Evolutionary conservation across 2,329 filamentous ascomycete species (phyloP).

Genomic region (Ophiostoma sp.): DNA sequence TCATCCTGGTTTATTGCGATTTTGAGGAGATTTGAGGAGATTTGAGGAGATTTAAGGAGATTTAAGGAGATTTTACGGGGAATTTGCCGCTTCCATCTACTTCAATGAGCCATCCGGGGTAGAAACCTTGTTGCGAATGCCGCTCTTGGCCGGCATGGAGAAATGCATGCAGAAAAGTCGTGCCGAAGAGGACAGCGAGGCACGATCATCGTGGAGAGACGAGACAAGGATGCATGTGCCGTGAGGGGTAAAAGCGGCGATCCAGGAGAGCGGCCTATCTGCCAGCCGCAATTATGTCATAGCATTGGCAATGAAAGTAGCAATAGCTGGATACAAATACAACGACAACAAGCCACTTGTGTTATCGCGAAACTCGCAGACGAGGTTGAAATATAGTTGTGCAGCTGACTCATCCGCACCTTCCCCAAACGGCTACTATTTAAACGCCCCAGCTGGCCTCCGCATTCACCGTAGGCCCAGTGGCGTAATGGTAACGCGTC

Average conservation of each 20-base stretch:
- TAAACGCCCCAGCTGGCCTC: neutral
- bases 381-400: neutral
- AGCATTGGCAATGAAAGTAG: neutral
- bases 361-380: neutral
- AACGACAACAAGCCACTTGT: neutral
- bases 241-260: neutral
- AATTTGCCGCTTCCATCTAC: neutral
- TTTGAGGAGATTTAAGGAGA: no score
- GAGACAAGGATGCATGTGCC: neutral
- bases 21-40: no score
- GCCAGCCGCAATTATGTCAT: neutral
- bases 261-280: neutral
- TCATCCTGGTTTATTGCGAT: neutral
- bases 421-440: conserved; percentile 11
- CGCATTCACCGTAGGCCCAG: conserved; percentile 16
- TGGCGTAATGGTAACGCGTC: conserved; percentile 26
- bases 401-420: neutral
- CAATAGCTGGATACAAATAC: neutral
- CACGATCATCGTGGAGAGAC: conserved; percentile 1
- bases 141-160: neutral
- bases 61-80: neutral
- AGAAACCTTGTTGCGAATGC: neutral
- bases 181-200: conserved; percentile 3
- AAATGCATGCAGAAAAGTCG: neutral
- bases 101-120: neutral